These are phyloP conservation scores for Aspergillus bridgeri DNA, from an alignment of 495 filamentous ascomycete species.

Conservation along the genomic window DNA sequence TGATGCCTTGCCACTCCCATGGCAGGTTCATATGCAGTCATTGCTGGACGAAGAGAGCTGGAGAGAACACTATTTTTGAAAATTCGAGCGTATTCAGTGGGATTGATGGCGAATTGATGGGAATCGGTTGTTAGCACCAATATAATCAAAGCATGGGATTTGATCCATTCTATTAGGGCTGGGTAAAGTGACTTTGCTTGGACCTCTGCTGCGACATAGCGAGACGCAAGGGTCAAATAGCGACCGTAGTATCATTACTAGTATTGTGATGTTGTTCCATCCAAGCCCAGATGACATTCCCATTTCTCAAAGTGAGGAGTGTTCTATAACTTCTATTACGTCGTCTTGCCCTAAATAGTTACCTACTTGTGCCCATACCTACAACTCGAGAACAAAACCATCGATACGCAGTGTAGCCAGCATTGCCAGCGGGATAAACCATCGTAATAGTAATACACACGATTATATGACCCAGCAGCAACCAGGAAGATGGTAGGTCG, in stretches of 20 bases:
- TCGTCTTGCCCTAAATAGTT: background rate
- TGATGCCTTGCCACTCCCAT: background rate
- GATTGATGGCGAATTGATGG: background rate
- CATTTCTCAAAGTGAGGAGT: background rate
- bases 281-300: background rate
- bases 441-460: background rate
- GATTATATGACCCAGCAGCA: background rate
- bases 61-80: background rate
- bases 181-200: background rate
- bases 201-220: background rate
- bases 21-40: background rate
- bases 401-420: background rate
- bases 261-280: background rate
- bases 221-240: background rate
- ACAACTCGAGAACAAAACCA: background rate
- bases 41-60: background rate
- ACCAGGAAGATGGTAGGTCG: background rate
- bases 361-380: background rate
- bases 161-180: background rate
- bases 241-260: background rate
- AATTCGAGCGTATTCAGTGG: background rate
- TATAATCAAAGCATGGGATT: background rate
- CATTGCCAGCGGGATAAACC: background rate
- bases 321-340: background rate
- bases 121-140: background rate